phyloP scores from a whole-genome alignment of 805 yeast species.

The Wickerhamomyces subpelliculosus region DNA sequence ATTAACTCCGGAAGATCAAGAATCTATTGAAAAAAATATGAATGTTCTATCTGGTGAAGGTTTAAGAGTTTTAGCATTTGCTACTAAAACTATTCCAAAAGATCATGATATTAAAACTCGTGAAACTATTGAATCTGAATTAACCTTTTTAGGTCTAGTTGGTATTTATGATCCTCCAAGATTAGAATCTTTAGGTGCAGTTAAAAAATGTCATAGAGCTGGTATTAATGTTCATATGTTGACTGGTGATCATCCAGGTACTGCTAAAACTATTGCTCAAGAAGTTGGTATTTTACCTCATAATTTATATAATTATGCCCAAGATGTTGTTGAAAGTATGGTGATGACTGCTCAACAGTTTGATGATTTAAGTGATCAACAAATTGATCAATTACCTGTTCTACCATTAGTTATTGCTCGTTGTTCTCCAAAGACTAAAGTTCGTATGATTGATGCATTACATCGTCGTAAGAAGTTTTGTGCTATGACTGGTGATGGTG shows the following conservation, averaged over 20 bases:
- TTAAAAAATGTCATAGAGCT: slow-evolving; percentile 60
- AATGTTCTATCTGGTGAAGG: slow-evolving; percentile 56
- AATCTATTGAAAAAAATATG: slow-evolving; percentile 47
- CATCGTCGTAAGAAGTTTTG: slow-evolving; percentile 56
- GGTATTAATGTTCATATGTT: slow-evolving; percentile 79
- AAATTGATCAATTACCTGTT: slow-evolving; percentile 57
- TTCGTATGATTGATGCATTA: slow-evolving; percentile 71
- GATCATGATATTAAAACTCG: slow-evolving; percentile 30
- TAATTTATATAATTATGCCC: slow-evolving; percentile 48
- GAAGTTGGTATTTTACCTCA: slow-evolving; percentile 73
- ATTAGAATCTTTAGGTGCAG: slow-evolving; percentile 58
- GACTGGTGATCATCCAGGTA: slow-evolving; percentile 76
- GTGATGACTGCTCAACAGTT: slow-evolving; percentile 72
- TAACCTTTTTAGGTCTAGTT: slow-evolving; percentile 58
- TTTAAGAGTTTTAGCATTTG: slow-evolving; percentile 68
- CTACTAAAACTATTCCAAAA: slow-evolving; percentile 32
- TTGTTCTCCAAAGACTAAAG: slow-evolving; percentile 80
- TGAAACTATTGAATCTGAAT: slow-evolving; percentile 40
- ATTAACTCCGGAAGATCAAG: slow-evolving; percentile 35
- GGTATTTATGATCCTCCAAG: slow-evolving; percentile 83
- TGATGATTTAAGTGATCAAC: slow-evolving; percentile 52
- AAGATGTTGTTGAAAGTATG: slow-evolving; percentile 54
- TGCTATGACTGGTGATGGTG: slow-evolving; percentile 86
- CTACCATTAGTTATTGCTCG: slow-evolving; percentile 75
- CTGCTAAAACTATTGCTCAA: slow-evolving; percentile 74